Evolutionary conservation across 352 stramenopile genomes (phyloP), one percentile per base, ranked within the genome.

Genomic region (Pythium diclinum): DNA sequence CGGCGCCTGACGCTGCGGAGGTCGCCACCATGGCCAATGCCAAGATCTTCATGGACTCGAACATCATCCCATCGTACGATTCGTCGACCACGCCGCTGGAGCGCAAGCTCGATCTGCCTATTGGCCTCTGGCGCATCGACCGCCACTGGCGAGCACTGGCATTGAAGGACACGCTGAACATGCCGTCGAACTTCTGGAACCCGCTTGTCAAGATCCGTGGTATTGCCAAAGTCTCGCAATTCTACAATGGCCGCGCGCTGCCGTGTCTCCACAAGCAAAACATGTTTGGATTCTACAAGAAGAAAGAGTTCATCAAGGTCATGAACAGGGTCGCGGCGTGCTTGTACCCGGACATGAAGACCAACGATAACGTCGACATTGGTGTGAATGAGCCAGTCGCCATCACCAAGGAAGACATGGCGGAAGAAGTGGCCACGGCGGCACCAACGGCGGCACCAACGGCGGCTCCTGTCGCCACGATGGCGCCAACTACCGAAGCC

Each of bases 21-120:
- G 9, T 17, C 36, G 28, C 49, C 11, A 23, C 4, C n/a, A 33
- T 30, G 21, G 49, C 49, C 6, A 19, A 33, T 10, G 49, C 23
- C 49, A 56, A 40, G 49, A 56, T 52, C 46, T 52, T 16, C 46
- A 52, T 52, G 46, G 46, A 52, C n/a, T 23, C 46, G n/a, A 52
- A 52, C 46, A 52, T 52, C 46, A 52, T 52, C 46, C 46, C 46
- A 17, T 28, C 46, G n/a, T 52, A 52, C 46, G 23, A 52, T 6
- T 9, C 46, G 46, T 23, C 46, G 46, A 52, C 46, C 6, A 52
- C 46, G 46, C 9, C 23, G 9, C n/a, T 52, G 6, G 46, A 52
- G 23, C 46, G 46, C 46, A 52, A 52, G 46, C 23, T 52, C 46
- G 23, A 52, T 17, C 13, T 52, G 46, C n/a, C n/a, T 17, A 30